phyloP scores from a whole-genome alignment of 495 filamentous ascomycete genomes.

The Xylaria acuta region DNA sequence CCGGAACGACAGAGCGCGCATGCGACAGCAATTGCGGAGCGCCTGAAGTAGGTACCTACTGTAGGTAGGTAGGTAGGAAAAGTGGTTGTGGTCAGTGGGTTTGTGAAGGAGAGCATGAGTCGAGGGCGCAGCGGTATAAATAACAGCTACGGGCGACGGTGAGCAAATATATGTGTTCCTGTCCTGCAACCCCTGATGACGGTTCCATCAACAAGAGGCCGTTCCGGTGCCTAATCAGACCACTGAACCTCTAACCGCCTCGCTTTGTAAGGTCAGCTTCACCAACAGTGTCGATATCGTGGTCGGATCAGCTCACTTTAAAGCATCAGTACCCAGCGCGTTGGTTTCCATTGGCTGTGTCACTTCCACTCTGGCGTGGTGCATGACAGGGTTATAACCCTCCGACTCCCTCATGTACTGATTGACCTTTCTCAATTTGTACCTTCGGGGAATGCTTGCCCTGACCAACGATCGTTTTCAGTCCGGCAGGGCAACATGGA shows the following conservation, averaged over 20 bases:
- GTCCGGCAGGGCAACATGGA: slow-evolving; percentile 15
- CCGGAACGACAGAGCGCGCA: background rate
- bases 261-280: slow-evolving; percentile 24
- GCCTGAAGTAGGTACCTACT: background rate
- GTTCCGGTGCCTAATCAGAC: slow-evolving; percentile 25
- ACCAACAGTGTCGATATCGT: slow-evolving; percentile 22
- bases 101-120: slow-evolving; percentile 11
- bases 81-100: background rate
- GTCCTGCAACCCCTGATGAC: slow-evolving; percentile 23
- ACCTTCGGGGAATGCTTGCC: slow-evolving; percentile 19
- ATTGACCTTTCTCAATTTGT: slow-evolving; percentile 23
- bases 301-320: slow-evolving; percentile 25
- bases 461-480: slow-evolving; percentile 11
- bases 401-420: too few relatives aligned
- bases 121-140: slow-evolving; percentile 15
- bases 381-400: slow-evolving; percentile 22
- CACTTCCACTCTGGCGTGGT: slow-evolving; percentile 18
- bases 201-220: slow-evolving; percentile 24
- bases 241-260: slow-evolving; percentile 22
- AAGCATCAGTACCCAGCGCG: slow-evolving; percentile 23
- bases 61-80: background rate
- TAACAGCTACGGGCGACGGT: slow-evolving; percentile 14
- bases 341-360: slow-evolving; percentile 29
- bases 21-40: background rate
- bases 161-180: slow-evolving; percentile 27